Evolutionary conservation across 1,139 yeast species (phyloP).

Genomic region (Suhomyces bolitotheri): DNA sequence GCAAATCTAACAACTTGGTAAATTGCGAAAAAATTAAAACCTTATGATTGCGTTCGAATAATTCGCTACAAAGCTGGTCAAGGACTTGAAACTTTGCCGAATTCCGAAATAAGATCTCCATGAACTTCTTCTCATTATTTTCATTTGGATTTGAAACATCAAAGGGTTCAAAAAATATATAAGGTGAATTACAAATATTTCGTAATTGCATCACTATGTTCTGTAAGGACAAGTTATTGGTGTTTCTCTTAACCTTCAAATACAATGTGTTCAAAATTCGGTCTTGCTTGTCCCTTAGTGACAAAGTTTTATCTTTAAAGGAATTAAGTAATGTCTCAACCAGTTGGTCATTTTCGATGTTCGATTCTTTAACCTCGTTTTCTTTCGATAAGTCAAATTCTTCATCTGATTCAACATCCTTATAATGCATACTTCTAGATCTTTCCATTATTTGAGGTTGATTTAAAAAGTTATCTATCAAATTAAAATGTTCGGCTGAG

Average conservation of each 20-base stretch:
- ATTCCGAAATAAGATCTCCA: constrained; percentile 37
- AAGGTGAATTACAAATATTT: constrained; percentile 82
- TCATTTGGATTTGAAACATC: constrained; percentile 26
- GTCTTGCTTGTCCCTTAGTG: constrained; percentile 16
- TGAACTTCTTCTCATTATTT: constrained; percentile 25
- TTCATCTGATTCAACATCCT: constrained; percentile 33
- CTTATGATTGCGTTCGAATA: constrained; percentile 58
- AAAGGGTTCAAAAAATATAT: constrained; percentile 79
- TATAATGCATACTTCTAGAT: constrained; percentile 12
- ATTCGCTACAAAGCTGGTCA: constrained; percentile 56
- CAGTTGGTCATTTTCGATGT: neutral
- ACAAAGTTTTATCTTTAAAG: neutral
- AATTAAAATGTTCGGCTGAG: constrained; percentile 20
- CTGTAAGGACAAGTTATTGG: constrained; percentile 42
- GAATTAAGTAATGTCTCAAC: neutral
- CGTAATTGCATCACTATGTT: constrained; percentile 82
- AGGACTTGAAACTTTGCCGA: constrained; percentile 75
- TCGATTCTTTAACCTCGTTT: neutral
- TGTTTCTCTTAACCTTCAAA: constrained; percentile 20
- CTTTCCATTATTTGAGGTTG: neutral
- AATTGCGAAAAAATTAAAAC: constrained; percentile 83
- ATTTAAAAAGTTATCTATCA: constrained; percentile 42
- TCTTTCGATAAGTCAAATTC: constrained; percentile 21
- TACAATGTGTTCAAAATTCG: constrained; percentile 21
- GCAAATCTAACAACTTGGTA: constrained; percentile 70